Evolutionary conservation across 305 asterid genomes (phyloP), one percentile per base, ranked within the genome.

Genomic region (Withania somnifera): DNA sequence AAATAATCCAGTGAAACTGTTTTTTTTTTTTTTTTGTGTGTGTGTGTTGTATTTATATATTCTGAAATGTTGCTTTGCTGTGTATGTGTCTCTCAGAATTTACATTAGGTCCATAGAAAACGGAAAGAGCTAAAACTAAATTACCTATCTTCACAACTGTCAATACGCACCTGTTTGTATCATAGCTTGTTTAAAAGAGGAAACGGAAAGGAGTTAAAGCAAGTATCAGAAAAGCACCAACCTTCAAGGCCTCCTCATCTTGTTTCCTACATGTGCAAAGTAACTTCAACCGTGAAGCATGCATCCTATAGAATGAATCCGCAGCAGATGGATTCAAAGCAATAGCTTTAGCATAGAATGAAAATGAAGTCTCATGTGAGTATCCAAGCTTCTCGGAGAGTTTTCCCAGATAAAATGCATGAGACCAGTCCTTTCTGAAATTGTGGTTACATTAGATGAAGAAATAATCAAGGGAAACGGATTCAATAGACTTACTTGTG

Each of bases 241-340:
- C 99, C 99, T 91, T 93, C 87, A 97, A 83, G 83, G 95, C 90
- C 75, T 89, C 93, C 86, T 84, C 88, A 84, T 97, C 85, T 87
- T 86, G 94, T 81, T 90, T 94, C 86, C 95, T 94, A 61, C 91
- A 81, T 84, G 89, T 84, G 88, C 87, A 87, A 83, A 97, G 98
- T 85, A 95, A 88, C 92, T 97, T 97, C 90, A 97, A 85, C 88
- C 98, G 93, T 63, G 99, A 95, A 87, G 98, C 98, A 86, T 97
- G 99, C 95, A 95, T 89, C 88, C 98, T 91, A 91, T 97, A 95
- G 92, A 97, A 97, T 67, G 99, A 93, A 89, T 97, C 99, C 85
- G 91, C 97, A 78, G 99, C 98, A 13, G 95, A 91, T 61, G 98
- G 98, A 84, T 97, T 97, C 91, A 97, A 84, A 75, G 90, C 87